Evolutionary conservation across 148 eudicot genomes (phyloP).

Genomic region (Chenopodium album): DNA sequence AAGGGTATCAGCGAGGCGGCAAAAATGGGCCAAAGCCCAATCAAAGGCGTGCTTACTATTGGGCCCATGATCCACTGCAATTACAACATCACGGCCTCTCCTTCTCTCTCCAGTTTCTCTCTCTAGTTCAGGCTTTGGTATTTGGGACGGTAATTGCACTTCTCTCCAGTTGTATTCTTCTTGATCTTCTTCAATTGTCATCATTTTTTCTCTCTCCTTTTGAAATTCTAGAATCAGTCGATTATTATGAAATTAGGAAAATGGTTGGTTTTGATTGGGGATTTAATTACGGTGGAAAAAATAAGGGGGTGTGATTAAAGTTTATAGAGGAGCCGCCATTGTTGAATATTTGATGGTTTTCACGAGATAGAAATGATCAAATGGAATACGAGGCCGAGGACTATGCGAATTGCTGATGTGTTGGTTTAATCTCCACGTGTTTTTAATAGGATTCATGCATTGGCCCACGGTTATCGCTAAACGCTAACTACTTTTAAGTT

Average conservation of each 20-base stretch:
- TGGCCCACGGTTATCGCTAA: too few species aligned
- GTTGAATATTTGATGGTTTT: not conserved
- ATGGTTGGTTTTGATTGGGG: not conserved
- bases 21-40: constrained; percentile 63
- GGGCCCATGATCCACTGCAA: constrained; percentile 83
- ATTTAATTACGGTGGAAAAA: not conserved
- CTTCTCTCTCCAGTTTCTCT: constrained; percentile 70
- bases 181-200: constrained; percentile 35
- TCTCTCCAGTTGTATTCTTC: constrained; percentile 60
- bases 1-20: constrained; percentile 63
- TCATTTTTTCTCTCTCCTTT: constrained; percentile 29
- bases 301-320: too few species aligned
- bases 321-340: constrained; percentile 15
- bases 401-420: not conserved
- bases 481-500: too few species aligned
- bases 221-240: not conserved
- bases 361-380: not conserved
- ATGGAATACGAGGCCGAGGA: too few species aligned
- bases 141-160: constrained; percentile 49
- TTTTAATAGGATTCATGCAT: not conserved
- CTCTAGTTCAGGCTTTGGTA: constrained; percentile 57
- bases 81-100: constrained; percentile 60
- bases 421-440: not conserved
- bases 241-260: not conserved
- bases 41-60: constrained; percentile 86